A percentile compares a stretch with the other conserved stretches of the same genome.
These are phyloP conservation scores for Pythium apleroticum DNA, from an alignment of 352 stramenopile species.

Conservation along the genomic window DNA sequence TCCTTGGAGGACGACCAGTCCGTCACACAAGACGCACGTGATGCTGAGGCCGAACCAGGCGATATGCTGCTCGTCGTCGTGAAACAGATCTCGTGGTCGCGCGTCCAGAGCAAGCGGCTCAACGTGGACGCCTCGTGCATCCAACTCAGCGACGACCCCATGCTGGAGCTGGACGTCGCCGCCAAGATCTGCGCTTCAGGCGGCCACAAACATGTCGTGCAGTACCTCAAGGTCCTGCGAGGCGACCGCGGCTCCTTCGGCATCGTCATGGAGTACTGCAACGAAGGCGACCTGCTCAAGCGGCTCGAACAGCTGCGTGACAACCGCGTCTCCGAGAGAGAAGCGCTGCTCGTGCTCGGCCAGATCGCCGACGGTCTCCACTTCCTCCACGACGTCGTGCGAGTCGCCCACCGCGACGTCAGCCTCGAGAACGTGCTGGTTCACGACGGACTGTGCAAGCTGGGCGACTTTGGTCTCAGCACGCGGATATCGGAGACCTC, in stretches of 20 bases:
- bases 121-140: not conserved
- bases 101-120: not conserved
- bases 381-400: constrained; percentile 29
- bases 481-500: not conserved
- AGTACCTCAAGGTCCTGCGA: constrained; percentile 21
- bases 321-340: constrained; percentile 18
- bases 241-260: constrained; percentile 18
- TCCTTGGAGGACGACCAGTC: not conserved
- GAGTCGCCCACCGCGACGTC: constrained; percentile 35
- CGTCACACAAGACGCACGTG: not conserved
- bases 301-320: constrained; percentile 21
- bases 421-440: constrained; percentile 38
- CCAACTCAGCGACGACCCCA: constrained; percentile 20
- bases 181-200: constrained; percentile 22
- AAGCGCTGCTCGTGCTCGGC: constrained; percentile 21
- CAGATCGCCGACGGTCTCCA: constrained; percentile 27
- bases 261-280: constrained; percentile 41
- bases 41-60: not conserved
- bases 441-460: constrained; percentile 30
- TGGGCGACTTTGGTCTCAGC: constrained; percentile 38
- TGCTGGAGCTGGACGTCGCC: constrained; percentile 26
- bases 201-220: constrained; percentile 30
- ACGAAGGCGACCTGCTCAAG: constrained; percentile 31
- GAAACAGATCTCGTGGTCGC: constrained; percentile 22
- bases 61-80: constrained; percentile 4